Percentiles rank a stretch among this genome's conserved stretches.
Conservation (phyloP, 1,139 yeast genomes). For the Yamadazyma taylorii region DNA sequence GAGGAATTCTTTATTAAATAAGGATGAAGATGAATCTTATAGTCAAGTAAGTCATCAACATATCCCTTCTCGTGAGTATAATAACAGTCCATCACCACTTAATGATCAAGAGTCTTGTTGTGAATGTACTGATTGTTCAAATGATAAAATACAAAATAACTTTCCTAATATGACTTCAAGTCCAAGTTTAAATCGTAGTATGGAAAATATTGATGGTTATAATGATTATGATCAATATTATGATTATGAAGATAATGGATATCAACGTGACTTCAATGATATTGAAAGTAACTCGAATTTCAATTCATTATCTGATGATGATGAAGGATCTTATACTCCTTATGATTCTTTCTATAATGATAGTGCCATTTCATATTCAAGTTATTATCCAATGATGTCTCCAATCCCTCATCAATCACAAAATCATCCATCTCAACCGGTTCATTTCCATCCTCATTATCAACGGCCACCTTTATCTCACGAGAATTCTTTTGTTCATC, state of each 20-base stretch:
- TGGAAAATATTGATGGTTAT: not conserved
- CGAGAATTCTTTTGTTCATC: not conserved
- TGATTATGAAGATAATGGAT: not conserved
- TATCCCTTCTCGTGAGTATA: not conserved
- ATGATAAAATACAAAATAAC: not conserved
- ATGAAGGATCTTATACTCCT: not conserved
- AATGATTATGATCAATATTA: not conserved
- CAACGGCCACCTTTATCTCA: conserved; percentile 1
- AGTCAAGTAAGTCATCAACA: not conserved
- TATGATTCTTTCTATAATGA: not conserved
- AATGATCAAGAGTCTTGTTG: not conserved
- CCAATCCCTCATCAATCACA: conserved; percentile 3
- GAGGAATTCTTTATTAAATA: conserved; percentile 1
- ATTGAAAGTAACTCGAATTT: conserved; percentile 2
- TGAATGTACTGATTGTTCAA: conserved; percentile 1
- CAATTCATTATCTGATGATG: conserved; percentile 1
- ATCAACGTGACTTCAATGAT: not conserved
- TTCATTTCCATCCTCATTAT: conserved; percentile 1
- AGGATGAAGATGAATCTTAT: not conserved
- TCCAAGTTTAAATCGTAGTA: not conserved
- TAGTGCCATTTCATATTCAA: not conserved
- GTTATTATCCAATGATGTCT: conserved; percentile 1
- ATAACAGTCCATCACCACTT: not conserved
- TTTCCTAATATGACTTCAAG: not conserved
- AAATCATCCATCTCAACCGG: not conserved